Percentiles rank a stretch among this genome's conserved stretches.
Conservation (phyloP, 23 red algal genomes). For the Gracilariopsis chorda region DNA sequence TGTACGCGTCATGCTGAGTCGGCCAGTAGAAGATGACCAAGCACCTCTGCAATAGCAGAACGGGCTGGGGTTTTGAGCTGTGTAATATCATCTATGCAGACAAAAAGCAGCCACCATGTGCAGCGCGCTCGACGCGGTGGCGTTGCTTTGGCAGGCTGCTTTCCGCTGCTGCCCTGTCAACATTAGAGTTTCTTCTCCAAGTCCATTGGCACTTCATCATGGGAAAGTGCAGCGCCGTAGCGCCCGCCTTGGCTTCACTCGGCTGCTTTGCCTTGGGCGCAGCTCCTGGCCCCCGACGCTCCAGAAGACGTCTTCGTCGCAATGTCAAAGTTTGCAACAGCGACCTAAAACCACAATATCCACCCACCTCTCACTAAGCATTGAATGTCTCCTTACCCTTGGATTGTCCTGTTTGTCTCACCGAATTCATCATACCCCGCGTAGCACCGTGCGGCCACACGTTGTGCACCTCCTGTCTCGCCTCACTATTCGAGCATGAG, state of each 20-base stretch:
- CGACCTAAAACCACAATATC: neutral
- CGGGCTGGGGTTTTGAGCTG: too few species aligned
- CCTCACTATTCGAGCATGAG: slow-evolving; percentile 44
- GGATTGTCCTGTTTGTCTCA: slow-evolving; percentile 62
- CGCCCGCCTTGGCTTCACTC: slow-evolving; percentile 14
- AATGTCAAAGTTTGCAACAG: neutral
- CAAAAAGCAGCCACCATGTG: too few species aligned
- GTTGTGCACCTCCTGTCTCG: slow-evolving; percentile 47
- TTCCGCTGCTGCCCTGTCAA: too few species aligned
- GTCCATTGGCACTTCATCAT: too few species aligned
- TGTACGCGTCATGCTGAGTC: too few species aligned
- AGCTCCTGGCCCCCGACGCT: neutral
- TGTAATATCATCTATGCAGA: too few species aligned
- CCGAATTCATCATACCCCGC: slow-evolving; percentile 42
- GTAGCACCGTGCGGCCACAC: slow-evolving; percentile 62
- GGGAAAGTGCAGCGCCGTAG: slow-evolving; percentile 24
- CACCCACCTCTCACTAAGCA: neutral
- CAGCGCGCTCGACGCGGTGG: too few species aligned
- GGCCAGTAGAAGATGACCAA: too few species aligned
- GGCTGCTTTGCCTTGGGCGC: slow-evolving; percentile 56
- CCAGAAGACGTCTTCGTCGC: neutral
- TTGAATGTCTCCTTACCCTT: neutral
- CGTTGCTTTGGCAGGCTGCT: too few species aligned
- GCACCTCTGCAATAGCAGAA: too few species aligned
- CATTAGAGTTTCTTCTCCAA: too few species aligned